phyloP scores from a whole-genome alignment of 768 basidiomycete species.

The Tulasnella sp. region DNA sequence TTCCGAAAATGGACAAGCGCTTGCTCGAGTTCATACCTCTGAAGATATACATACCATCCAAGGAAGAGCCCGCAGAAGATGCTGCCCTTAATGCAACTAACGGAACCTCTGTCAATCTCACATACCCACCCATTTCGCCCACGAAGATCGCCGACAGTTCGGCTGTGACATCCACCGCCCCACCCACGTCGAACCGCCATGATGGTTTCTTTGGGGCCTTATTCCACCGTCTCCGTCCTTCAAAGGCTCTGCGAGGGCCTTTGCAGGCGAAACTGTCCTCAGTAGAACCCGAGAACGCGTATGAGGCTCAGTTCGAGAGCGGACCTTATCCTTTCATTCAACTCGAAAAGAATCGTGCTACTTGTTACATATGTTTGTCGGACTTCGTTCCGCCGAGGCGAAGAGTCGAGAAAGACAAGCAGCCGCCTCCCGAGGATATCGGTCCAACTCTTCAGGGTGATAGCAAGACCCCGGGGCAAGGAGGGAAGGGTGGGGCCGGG shows the following conservation, averaged over 20 bases:
- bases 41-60: conserved; percentile 56
- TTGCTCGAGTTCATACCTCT: conserved; percentile 70
- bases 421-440: too few relatives aligned
- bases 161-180: background rate
- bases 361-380: conserved; percentile 73
- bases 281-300: conserved; percentile 25
- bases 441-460: conserved; percentile 27
- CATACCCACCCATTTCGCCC: too few relatives aligned
- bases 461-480: too few relatives aligned
- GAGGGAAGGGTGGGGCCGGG: too few relatives aligned
- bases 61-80: too few relatives aligned
- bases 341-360: conserved; percentile 69
- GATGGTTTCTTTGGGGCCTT: background rate
- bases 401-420: conserved; percentile 9
- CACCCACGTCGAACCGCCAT: background rate
- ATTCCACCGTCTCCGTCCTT: background rate
- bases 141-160: too few relatives aligned
- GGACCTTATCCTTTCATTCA: conserved; percentile 70
- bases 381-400: conserved; percentile 63
- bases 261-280: too few relatives aligned
- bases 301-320: conserved; percentile 71
- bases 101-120: too few relatives aligned
- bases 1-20: conserved; percentile 57
- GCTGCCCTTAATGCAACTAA: too few relatives aligned
- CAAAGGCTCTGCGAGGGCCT: background rate